Evolutionary conservation across 768 basidiomycete genomes (phyloP).

Genomic region (Hericium coralloides): DNA sequence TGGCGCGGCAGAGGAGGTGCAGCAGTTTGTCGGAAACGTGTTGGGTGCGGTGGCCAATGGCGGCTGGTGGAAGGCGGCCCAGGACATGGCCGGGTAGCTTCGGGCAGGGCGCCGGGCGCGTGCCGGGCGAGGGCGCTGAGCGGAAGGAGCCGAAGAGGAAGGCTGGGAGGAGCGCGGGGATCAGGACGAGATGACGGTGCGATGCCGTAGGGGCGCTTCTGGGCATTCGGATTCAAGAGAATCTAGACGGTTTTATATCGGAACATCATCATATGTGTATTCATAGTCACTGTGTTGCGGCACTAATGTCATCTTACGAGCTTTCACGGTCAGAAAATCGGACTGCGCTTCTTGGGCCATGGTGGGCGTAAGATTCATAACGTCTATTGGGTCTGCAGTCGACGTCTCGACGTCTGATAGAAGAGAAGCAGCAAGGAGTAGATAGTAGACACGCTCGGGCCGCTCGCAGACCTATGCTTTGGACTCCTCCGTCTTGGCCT

Average conservation of each 20-base stretch:
- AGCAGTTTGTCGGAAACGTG: conserved; percentile 40
- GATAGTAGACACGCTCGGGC: too few species aligned
- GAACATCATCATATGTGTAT: background rate
- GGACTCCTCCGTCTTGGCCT: background rate
- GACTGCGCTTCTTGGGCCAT: too few species aligned
- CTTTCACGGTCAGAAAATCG: too few species aligned
- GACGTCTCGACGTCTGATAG: too few species aligned
- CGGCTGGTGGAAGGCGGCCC: conserved; percentile 6
- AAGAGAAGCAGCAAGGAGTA: too few species aligned
- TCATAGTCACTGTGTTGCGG: background rate
- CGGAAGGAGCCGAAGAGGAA: background rate
- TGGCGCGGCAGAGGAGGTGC: conserved; percentile 28
- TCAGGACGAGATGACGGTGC: too few species aligned
- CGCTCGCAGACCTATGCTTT: background rate
- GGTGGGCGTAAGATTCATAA: too few species aligned
- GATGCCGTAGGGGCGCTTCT: too few species aligned
- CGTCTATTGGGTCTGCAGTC: too few species aligned
- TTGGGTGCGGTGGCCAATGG: conserved; percentile 15
- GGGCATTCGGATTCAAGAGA: background rate
- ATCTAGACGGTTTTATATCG: background rate
- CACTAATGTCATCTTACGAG: too few species aligned
- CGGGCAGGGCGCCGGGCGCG: background rate
- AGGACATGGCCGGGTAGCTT: conserved; percentile 1
- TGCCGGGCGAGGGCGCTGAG: background rate
- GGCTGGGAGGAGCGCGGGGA: background rate